Percentiles rank a stretch among this genome's conserved stretches.
Evolutionary conservation across 176 grass and related monocot genomes (phyloP).

Genomic region (Lolium multiflorum): DNA sequence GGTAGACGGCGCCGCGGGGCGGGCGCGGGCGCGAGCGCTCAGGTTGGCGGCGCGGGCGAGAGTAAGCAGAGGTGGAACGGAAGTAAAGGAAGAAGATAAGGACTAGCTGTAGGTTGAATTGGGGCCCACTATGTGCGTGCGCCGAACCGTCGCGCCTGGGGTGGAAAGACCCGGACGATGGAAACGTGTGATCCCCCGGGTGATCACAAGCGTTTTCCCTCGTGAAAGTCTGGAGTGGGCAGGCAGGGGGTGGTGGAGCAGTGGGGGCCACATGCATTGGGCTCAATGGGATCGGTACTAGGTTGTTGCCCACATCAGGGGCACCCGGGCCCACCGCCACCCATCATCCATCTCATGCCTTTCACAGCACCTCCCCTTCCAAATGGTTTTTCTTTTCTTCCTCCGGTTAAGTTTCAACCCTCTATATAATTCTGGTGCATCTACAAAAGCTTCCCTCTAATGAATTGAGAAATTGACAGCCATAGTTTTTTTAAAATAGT

Average conservation of each 20-base stretch:
- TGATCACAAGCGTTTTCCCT: no score
- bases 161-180: no score
- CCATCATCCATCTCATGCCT: background rate
- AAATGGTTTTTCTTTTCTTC: background rate
- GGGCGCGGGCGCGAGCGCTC: no score
- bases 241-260: slow-evolving; percentile 2
- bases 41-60: no score
- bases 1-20: no score
- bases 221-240: slow-evolving; percentile 19
- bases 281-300: slow-evolving; percentile 50
- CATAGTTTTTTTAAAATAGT: background rate
- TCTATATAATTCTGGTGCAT: background rate
- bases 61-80: no score
- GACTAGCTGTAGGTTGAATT: no score
- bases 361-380: background rate
- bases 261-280: slow-evolving; percentile 22
- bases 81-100: no score
- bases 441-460: background rate
- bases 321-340: slow-evolving; percentile 27
- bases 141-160: no score
- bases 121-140: no score
- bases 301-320: slow-evolving; percentile 59
- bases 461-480: background rate
- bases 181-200: no score
- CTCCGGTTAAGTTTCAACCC: background rate